Percentiles rank a stretch among this genome's conserved stretches.
These are phyloP conservation scores for Backusella australiensis DNA, from an alignment of 192 early-diverging fungal genomes.

Conservation along the genomic window DNA sequence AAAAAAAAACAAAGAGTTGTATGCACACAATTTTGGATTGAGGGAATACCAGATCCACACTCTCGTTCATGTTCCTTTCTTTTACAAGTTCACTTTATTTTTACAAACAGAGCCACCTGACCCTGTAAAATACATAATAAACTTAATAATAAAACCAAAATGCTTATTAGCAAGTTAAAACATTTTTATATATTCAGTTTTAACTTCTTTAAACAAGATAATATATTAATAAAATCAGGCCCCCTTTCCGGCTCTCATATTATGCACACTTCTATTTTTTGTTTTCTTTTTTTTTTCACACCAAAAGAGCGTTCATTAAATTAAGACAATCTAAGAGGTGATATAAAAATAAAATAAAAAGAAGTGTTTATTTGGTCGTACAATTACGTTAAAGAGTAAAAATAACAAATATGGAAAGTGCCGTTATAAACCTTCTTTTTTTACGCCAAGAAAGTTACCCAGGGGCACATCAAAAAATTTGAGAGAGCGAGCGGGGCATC, in stretches of 20 bases:
- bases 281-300: constrained; percentile 4
- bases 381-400: background rate
- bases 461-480: constrained; percentile 1
- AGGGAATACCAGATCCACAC: background rate
- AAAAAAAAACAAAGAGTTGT: background rate
- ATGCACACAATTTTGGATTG: background rate
- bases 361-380: background rate
- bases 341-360: background rate
- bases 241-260: background rate
- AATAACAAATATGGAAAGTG: background rate
- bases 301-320: constrained; percentile 4
- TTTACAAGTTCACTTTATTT: background rate
- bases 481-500: background rate
- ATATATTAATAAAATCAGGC: background rate
- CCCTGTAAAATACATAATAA: background rate
- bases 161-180: background rate
- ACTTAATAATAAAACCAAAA: background rate
- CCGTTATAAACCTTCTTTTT: constrained; percentile 3
- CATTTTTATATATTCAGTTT: background rate
- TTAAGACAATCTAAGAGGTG: background rate
- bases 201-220: background rate
- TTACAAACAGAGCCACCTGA: background rate
- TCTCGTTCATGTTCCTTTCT: background rate
- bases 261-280: background rate
- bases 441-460: background rate